Conservation (phyloP, 805 yeast species). For the Millerozyma acaciae region DNA sequence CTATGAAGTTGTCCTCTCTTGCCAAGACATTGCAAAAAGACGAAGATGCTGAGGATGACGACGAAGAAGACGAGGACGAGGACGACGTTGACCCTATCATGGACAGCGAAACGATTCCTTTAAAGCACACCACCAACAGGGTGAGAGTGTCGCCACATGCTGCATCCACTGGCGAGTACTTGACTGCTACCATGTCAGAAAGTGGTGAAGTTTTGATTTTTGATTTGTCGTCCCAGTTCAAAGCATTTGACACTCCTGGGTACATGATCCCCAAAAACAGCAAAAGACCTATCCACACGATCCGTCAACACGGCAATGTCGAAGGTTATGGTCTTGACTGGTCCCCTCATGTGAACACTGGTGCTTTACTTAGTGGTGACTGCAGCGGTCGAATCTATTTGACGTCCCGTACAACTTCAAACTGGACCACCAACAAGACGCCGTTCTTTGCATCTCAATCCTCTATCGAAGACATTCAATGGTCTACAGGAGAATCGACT, state of each 20-base stretch:
- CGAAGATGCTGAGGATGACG: slow-evolving; percentile 67
- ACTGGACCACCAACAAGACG: slow-evolving; percentile 82
- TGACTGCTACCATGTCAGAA: slow-evolving; percentile 86
- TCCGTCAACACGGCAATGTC: slow-evolving; percentile 84
- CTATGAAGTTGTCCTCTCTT: slow-evolving; percentile 78
- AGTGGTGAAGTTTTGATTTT: slow-evolving; percentile 84
- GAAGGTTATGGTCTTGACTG: slow-evolving; percentile 98
- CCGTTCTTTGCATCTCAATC: slow-evolving; percentile 68
- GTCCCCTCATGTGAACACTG: slow-evolving; percentile 82
- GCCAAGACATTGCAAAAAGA: slow-evolving; percentile 84
- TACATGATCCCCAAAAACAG: slow-evolving; percentile 69
- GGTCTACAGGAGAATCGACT: slow-evolving; percentile 89
- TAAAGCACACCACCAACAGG: slow-evolving; percentile 84
- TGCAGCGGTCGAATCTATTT: slow-evolving; percentile 76
- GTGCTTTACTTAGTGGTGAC: slow-evolving; percentile 86
- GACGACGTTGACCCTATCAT: slow-evolving; percentile 75
- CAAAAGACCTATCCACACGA: slow-evolving; percentile 78
- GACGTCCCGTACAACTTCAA: slow-evolving; percentile 70
- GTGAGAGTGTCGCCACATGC: slow-evolving; percentile 81
- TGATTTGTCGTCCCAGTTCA: slow-evolving; percentile 75
- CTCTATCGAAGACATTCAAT: slow-evolving; percentile 94
- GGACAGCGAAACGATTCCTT: slow-evolving; percentile 77
- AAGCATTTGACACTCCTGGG: slow-evolving; percentile 88
- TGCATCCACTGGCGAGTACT: slow-evolving; percentile 66
- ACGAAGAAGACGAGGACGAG: slow-evolving; percentile 65